These are phyloP conservation scores for Naganishia friedmannii DNA, from an alignment of 768 basidiomycete species.

Conservation along the genomic window DNA sequence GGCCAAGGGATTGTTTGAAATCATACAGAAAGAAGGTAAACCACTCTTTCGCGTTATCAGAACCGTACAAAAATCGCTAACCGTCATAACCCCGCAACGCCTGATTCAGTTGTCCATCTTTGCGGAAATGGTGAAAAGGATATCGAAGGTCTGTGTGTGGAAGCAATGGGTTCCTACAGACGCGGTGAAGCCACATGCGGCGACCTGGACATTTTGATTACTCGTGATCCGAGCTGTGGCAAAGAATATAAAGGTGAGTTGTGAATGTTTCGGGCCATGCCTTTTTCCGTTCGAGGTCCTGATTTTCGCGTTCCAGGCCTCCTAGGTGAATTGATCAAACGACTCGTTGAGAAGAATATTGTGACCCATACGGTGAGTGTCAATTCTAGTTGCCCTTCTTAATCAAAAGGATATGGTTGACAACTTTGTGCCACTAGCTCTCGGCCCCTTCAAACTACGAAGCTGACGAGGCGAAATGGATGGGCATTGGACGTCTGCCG, in stretches of 20 bases:
- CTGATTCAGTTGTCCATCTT: constrained; percentile 55
- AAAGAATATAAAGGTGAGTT: constrained; percentile 66
- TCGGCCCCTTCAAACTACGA: constrained; percentile 66
- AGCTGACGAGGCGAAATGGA: constrained; percentile 73
- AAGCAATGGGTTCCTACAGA: constrained; percentile 90
- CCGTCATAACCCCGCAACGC: background rate
- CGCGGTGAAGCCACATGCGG: constrained; percentile 81
- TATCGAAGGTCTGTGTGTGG: constrained; percentile 58
- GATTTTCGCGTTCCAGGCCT: constrained; percentile 10
- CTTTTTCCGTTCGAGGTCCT: background rate
- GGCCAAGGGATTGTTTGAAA: constrained; percentile 67
- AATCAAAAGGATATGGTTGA: constrained; percentile 1
- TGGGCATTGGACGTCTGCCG: constrained; percentile 56
- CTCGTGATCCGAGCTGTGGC: constrained; percentile 69
- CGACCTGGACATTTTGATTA: constrained; percentile 87
- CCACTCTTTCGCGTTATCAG: background rate
- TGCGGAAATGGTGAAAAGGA: constrained; percentile 64
- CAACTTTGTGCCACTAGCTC: constrained; percentile 54
- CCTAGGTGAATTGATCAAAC: constrained; percentile 56
- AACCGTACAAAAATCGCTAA: background rate
- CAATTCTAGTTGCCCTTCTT: background rate
- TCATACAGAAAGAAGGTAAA: constrained; percentile 69
- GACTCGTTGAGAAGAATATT: constrained; percentile 61
- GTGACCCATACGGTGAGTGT: constrained; percentile 64
- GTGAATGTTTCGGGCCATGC: background rate